Evolutionary conservation across 2,329 filamentous ascomycete species (phyloP), one percentile per base, ranked within the genome.

Genomic region (Conoideocrella luteorostrata): DNA sequence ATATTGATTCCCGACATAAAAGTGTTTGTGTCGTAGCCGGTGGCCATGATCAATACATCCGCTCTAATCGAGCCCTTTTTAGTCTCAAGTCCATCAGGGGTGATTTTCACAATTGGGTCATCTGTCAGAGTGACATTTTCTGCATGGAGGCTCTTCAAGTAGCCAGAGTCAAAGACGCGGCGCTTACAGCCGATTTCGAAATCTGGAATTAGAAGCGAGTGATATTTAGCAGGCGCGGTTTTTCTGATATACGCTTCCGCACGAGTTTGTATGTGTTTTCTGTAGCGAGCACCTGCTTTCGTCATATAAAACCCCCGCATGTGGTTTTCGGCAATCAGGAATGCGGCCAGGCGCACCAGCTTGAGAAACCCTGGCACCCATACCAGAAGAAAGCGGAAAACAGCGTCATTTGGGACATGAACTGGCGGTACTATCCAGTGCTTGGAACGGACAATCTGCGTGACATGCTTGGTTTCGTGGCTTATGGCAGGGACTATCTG

Each of bases 111-210:
- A 6, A 76, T 60, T 2, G 66, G 65, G 20, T 74, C 68, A 1
- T 75, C 71, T 0, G 74, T 77, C 42, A 69, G 39, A 1, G 53
- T 58, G 7, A 69, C 18, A 5, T 78, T 78, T 0, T 70, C 60
- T 3, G 71, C 59, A 29, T 78, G 65, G 30, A 84, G 59, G 33
- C 68, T 65, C 11, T 65, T 52, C 18, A 79, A 68, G 65, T 82
- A 84, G 1, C 66, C 66, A 3, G 70, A 66, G 47, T 83, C 77
- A 43, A 75, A 74, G 43, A 84, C 74, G 13, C 79, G 69, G 13
- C 81, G 64, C 61, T 83, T 84, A 62, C 80, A 84, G 2, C 79
- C 78, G 11, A 82, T 59, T 33, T 72, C 69, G 45, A 80, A 84
- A 39, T 83, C 70, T 0, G 81, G 80, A 1, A 78, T 77, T 28